Base-by-base conservation (phyloP, 768 basidiomycete genomes). In the Suillus subalutaceus region DNA sequence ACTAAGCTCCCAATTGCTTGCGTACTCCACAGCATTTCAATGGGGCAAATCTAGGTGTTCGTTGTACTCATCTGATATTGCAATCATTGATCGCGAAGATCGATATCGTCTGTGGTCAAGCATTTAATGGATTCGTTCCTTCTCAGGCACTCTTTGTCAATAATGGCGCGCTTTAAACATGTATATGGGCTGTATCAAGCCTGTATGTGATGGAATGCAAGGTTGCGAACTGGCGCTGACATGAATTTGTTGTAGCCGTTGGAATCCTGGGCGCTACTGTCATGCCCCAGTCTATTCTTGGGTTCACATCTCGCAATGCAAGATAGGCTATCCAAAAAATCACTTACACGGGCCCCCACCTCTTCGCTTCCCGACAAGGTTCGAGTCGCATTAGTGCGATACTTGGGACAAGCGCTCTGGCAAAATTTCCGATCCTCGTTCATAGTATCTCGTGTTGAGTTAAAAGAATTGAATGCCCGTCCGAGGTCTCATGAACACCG, bases 261-360 rank as follows among this genome's bases (percentile, higher is more conserved):
- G 90, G 90, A 44, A 88, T 93, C 62, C 72, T 91, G 2, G 90
- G 91, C 43, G 93, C 94, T 1, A 97, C 94, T 2, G 89, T 94
- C 66, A 96, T 96, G 95, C 94, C 94, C 0, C 95, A 90, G 90
- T 66, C 81, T 97, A n/a, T 95, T 92, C 81, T 83, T 97, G 18
- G 95, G 94, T 6, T 93, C 93, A 4, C 86, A 88, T 38, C 85
- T 97, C 8, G 90, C 94, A 2, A 94, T 92, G 0, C 91, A 95
- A 73, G 90, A 95, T 66, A 81, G 95, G 53, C 72, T 93, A 20
- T 78, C 80, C 2, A 77, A 77, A 46, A 74, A 77, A 13, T 70
- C 79, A 8, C 64, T 67, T 56, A 69, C 62, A n/a, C 46, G 10
- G 46, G 2, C 10, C 69, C 69, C 56, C 40, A 50, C 41, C 32